A percentile compares a stretch with the other conserved stretches of the same genome.
Evolutionary conservation across 345 rosid species (phyloP).

Genomic region (Capsella bursapastoris): DNA sequence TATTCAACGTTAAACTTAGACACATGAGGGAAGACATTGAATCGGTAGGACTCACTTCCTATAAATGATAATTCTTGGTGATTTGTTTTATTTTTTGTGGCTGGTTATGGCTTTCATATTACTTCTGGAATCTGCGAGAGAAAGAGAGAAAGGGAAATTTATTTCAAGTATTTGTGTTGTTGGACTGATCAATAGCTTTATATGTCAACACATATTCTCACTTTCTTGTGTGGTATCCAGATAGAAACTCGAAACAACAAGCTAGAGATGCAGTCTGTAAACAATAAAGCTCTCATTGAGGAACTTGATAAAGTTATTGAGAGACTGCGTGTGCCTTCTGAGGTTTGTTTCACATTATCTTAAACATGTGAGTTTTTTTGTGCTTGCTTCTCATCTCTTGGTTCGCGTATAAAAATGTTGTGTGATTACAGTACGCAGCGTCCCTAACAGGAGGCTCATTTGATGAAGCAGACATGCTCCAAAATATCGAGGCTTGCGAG

Average conservation of each 20-base stretch:
- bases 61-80: slow-evolving; percentile 3
- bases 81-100: slow-evolving; percentile 14
- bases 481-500: slow-evolving; percentile 96
- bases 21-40: slow-evolving; percentile 99
- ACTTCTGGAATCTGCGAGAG: slow-evolving; percentile 4
- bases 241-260: slow-evolving; percentile 98
- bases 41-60: slow-evolving; percentile 61
- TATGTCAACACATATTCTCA: slow-evolving; percentile 16
- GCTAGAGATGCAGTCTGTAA: slow-evolving; percentile 95
- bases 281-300: slow-evolving; percentile 85
- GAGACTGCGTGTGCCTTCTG: slow-evolving; percentile 80
- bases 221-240: slow-evolving; percentile 54
- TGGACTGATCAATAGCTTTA: slow-evolving; percentile 34
- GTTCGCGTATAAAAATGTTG: slow-evolving; percentile 40
- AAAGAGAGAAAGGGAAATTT: not conserved
- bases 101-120: not conserved
- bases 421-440: slow-evolving; percentile 76
- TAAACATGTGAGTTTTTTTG: slow-evolving; percentile 7
- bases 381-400: slow-evolving; percentile 25
- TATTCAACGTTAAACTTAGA: slow-evolving; percentile 95
- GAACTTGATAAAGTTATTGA: slow-evolving; percentile 95
- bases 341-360: slow-evolving; percentile 53
- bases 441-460: slow-evolving; percentile 85
- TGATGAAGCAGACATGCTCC: slow-evolving; percentile 91
- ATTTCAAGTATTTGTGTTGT: slow-evolving; percentile 10